Evolutionary conservation across 2,329 filamentous ascomycete species (phyloP).

Genomic region (Claviceps africana): DNA sequence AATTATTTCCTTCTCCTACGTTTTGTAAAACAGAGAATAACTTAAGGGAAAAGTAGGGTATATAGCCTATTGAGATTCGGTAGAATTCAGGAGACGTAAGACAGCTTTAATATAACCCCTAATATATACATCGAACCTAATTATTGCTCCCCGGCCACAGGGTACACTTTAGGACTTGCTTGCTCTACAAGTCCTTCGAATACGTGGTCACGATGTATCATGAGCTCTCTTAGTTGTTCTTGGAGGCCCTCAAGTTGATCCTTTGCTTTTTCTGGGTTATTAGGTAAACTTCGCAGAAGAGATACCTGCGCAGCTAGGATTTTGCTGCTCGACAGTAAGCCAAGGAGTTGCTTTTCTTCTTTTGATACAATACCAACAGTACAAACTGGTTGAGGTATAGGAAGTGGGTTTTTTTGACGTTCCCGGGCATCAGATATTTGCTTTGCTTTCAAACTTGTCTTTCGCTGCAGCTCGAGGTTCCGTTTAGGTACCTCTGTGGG

Average conservation of each 20-base stretch:
- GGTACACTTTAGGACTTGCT: too few relatives aligned
- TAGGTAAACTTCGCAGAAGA: constrained; percentile 58
- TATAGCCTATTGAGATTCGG: too few relatives aligned
- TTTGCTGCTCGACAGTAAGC: constrained; percentile 42
- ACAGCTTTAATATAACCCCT: too few relatives aligned
- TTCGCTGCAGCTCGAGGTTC: constrained; percentile 61
- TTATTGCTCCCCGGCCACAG: too few relatives aligned
- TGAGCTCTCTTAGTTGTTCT: constrained; percentile 46
- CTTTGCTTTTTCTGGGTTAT: constrained; percentile 53
- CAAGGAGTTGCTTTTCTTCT: constrained; percentile 45
- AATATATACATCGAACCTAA: too few relatives aligned
- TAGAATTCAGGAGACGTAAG: too few relatives aligned
- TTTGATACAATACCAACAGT: constrained; percentile 43
- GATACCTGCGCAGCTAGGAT: constrained; percentile 48
- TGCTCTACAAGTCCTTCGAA: constrained; percentile 61
- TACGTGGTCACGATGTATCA: constrained; percentile 50
- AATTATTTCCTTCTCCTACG: too few relatives aligned
- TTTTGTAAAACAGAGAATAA: too few relatives aligned
- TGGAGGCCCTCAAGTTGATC: constrained; percentile 56
- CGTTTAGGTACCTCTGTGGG: constrained; percentile 47
- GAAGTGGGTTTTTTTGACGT: constrained; percentile 30
- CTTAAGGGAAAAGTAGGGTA: too few relatives aligned
- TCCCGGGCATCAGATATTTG: constrained; percentile 51
- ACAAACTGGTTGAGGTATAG: constrained; percentile 21
- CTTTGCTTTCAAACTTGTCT: constrained; percentile 49